phyloP scores from a whole-genome alignment of 2,329 filamentous ascomycete species.

The Sclerotinia nivalis region DNA sequence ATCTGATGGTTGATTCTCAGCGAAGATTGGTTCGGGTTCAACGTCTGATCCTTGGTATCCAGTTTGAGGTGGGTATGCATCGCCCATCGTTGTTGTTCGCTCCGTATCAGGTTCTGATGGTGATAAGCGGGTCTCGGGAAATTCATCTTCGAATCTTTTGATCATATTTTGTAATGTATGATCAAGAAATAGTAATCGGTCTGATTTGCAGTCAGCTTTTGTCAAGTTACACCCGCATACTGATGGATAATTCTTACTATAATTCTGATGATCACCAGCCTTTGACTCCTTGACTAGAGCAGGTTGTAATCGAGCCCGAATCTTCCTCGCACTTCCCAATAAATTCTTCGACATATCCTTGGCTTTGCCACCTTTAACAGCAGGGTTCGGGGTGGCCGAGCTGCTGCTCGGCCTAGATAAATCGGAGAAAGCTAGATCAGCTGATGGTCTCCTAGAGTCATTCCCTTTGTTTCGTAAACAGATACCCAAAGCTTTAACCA shows the following conservation, averaged over 20 bases:
- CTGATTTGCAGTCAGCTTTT: constrained; percentile 44
- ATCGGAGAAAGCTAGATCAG: constrained; percentile 34
- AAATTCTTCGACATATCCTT: constrained; percentile 94
- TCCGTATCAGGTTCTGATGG: constrained; percentile 28
- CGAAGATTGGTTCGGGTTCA: constrained; percentile 31
- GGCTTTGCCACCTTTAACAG: constrained; percentile 60
- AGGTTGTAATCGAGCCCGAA: constrained; percentile 78
- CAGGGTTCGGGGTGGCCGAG: constrained; percentile 47
- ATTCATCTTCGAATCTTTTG: constrained; percentile 93
- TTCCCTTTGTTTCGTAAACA: constrained; percentile 80
- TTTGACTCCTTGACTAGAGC: constrained; percentile 75
- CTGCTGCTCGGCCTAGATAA: constrained; percentile 44
- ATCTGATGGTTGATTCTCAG: constrained; percentile 42
- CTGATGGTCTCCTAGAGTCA: constrained; percentile 52
- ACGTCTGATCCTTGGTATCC: constrained; percentile 31
- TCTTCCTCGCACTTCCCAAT: constrained; percentile 84
- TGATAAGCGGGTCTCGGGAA: constrained; percentile 73
- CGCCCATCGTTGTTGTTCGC: background rate
- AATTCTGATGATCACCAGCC: constrained; percentile 70
- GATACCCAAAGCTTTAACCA: constrained; percentile 90
- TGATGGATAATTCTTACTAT: constrained; percentile 58
- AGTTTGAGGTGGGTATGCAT: constrained; percentile 23
- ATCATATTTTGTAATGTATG: constrained; percentile 89
- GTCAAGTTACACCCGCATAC: background rate
- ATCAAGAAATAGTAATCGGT: constrained; percentile 81